Evolutionary conservation across 192 early-diverging fungal species (phyloP).

Genomic region (Coemansia asiatica): DNA sequence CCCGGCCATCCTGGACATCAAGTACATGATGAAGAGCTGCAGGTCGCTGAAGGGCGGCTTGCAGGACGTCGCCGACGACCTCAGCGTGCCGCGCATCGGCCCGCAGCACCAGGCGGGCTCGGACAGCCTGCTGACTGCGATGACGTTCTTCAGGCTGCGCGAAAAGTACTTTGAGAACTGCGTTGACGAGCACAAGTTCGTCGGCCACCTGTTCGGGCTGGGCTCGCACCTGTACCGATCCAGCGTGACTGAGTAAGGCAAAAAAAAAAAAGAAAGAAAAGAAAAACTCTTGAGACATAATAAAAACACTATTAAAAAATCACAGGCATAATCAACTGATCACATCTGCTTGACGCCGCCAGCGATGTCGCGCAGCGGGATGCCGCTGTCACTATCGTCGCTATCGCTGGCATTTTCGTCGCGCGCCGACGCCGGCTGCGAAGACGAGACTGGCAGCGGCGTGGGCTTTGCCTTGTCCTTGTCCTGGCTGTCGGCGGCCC

Average conservation of each 20-base stretch:
- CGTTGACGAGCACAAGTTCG: constrained; percentile 92
- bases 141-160: constrained; percentile 98
- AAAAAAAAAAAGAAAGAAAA: background rate
- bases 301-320: too few relatives aligned
- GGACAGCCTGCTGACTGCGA: constrained; percentile 92
- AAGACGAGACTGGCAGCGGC: constrained; percentile 2
- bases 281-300: too few relatives aligned
- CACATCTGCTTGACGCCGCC: background rate
- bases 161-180: constrained; percentile 94
- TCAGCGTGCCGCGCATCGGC: constrained; percentile 89
- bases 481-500: constrained; percentile 13
- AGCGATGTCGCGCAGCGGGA: background rate
- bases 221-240: constrained; percentile 38
- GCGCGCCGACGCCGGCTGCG: background rate
- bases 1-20: constrained; percentile 99
- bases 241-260: background rate
- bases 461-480: background rate
- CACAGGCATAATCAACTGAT: too few relatives aligned
- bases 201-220: constrained; percentile 58
- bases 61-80: constrained; percentile 97
- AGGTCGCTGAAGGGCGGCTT: constrained; percentile 95
- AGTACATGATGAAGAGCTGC: constrained; percentile 96
- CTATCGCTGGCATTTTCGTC: background rate
- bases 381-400: background rate
- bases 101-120: constrained; percentile 99